phyloP scores from a whole-genome alignment of 306 rosid genomes.

The Echinosophora koreensis region DNA sequence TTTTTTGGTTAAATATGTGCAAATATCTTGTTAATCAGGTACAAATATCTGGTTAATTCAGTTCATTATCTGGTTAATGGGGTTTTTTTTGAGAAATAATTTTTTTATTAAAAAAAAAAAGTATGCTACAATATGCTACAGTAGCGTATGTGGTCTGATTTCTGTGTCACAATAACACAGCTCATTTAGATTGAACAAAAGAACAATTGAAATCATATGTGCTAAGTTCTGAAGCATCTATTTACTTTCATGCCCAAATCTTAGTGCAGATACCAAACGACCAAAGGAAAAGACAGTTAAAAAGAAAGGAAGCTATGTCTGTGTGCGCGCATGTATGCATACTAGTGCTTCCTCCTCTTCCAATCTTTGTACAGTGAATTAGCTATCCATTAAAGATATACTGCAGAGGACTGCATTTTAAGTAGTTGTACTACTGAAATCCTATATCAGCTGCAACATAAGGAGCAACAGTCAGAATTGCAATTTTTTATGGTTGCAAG shows the following conservation, averaged over 20 bases:
- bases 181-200: not conserved
- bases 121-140: no score
- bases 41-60: no score
- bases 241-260: not conserved
- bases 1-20: no score
- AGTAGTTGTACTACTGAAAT: not conserved
- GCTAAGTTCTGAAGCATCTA: slow-evolving; percentile 1
- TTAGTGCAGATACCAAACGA: not conserved
- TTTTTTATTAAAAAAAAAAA: no score
- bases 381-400: slow-evolving; percentile 25
- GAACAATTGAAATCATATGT: not conserved
- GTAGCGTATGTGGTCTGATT: no score
- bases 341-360: not conserved
- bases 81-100: no score
- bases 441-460: slow-evolving; percentile 10
- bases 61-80: no score
- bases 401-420: not conserved
- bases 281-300: not conserved
- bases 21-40: no score
- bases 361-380: not conserved
- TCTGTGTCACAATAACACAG: no score
- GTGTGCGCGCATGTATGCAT: no score
- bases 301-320: not conserved
- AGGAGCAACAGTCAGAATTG: not conserved
- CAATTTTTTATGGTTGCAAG: not conserved